These are phyloP conservation scores for Vitellaria paradoxa DNA, from an alignment of 179 eudicot species.

Conservation along the genomic window DNA sequence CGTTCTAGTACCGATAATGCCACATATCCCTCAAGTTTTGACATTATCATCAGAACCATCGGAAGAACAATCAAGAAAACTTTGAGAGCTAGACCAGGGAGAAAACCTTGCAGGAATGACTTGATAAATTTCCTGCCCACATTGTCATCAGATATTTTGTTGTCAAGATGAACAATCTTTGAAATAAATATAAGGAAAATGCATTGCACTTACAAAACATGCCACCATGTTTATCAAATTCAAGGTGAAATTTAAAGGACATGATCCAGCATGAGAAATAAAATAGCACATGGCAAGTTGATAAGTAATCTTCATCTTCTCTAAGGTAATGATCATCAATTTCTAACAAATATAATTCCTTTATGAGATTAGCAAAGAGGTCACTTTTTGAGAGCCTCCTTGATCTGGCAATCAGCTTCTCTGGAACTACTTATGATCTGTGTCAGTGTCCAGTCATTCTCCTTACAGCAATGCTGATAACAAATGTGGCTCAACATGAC, in stretches of 20 bases:
- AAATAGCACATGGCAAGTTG: neutral
- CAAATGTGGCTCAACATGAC: too few species aligned
- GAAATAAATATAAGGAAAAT: too few species aligned
- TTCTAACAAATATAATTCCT: neutral
- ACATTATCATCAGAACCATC: conserved; percentile 70
- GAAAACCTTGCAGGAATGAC: conserved; percentile 91
- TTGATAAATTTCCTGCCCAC: conserved; percentile 70
- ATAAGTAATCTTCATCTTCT: too few species aligned
- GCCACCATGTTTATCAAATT: conserved; percentile 8
- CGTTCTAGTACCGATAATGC: conserved; percentile 77
- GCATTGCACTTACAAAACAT: neutral
- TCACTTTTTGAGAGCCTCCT: neutral
- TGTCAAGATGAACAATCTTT: neutral
- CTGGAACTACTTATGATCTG: too few species aligned
- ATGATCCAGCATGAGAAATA: neutral
- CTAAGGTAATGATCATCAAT: neutral
- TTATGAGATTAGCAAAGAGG: too few species aligned
- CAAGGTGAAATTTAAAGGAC: neutral
- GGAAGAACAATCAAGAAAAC: conserved; percentile 79
- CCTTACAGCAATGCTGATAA: too few species aligned
- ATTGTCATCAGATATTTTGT: conserved; percentile 7
- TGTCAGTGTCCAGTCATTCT: too few species aligned
- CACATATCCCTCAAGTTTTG: conserved; percentile 85
- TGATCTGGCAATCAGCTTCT: too few species aligned
- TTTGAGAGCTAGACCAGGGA: conserved; percentile 91